These are phyloP conservation scores for Dalbergia cochinchinensis DNA, from an alignment of 306 rosid species.

Conservation along the genomic window DNA sequence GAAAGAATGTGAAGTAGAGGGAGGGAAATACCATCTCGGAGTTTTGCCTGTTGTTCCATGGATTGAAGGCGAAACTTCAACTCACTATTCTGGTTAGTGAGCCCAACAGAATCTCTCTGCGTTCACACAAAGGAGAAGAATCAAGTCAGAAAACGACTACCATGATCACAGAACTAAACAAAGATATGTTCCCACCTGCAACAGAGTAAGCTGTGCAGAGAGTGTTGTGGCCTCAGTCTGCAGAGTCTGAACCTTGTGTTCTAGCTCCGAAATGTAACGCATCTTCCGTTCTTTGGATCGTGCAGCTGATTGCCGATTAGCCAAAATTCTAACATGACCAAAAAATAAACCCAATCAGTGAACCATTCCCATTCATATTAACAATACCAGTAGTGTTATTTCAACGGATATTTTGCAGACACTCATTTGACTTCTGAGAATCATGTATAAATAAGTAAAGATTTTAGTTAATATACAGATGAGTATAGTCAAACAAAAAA, in stretches of 20 bases:
- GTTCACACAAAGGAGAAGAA: constrained; percentile 30
- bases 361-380: not conserved
- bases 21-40: constrained; percentile 80
- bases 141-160: constrained; percentile 24
- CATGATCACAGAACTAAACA: not conserved
- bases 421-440: no score
- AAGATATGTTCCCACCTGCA: constrained; percentile 68
- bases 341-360: constrained; percentile 20
- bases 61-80: constrained; percentile 98
- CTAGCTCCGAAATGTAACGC: constrained; percentile 93
- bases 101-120: constrained; percentile 93
- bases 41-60: constrained; percentile 98
- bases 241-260: constrained; percentile 94
- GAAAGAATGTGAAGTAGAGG: not conserved
- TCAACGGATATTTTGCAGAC: no score
- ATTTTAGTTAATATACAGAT: no score
- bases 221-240: constrained; percentile 96
- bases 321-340: constrained; percentile 73
- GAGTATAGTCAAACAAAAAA: no score
- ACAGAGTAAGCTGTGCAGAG: constrained; percentile 87
- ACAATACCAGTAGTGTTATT: not conserved
- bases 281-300: constrained; percentile 93
- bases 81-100: constrained; percentile 88
- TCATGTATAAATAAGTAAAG: no score
- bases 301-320: constrained; percentile 96